A percentile compares a stretch with the other conserved stretches of the same genome.
phyloP scores from a whole-genome alignment of 108 stramenopile species.

The Skeletonema marinoi region DNA sequence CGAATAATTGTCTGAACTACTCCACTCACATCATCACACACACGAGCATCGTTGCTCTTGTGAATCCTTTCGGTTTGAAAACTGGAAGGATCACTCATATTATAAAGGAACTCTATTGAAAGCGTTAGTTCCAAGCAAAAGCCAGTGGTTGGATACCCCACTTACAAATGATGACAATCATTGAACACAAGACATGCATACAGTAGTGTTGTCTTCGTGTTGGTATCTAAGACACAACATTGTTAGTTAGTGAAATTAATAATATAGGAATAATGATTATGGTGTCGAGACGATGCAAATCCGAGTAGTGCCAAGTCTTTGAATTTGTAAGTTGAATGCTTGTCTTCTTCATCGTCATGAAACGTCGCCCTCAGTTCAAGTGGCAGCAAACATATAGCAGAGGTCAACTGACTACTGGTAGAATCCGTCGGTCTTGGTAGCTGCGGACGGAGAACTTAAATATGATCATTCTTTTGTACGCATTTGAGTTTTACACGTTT shows the following conservation, averaged over 20 bases:
- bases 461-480: neutral
- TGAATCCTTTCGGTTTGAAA: conserved; percentile 3
- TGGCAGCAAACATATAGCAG: no score
- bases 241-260: neutral
- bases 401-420: no score
- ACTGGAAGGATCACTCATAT: neutral
- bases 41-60: neutral
- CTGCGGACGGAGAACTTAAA: neutral
- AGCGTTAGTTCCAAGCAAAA: neutral
- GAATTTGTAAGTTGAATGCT: no score
- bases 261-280: conserved; percentile 3
- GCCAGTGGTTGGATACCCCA: conserved; percentile 16
- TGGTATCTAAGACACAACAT: conserved; percentile 12
- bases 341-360: no score
- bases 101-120: neutral
- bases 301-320: neutral
- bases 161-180: neutral
- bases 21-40: neutral
- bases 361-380: no score
- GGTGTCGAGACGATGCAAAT: neutral
- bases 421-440: no score
- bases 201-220: neutral
- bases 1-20: neutral
- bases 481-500: neutral
- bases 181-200: neutral